Conservation (phyloP, 2,329 filamentous ascomycete genomes). For the Colletotrichum destructivum region DNA sequence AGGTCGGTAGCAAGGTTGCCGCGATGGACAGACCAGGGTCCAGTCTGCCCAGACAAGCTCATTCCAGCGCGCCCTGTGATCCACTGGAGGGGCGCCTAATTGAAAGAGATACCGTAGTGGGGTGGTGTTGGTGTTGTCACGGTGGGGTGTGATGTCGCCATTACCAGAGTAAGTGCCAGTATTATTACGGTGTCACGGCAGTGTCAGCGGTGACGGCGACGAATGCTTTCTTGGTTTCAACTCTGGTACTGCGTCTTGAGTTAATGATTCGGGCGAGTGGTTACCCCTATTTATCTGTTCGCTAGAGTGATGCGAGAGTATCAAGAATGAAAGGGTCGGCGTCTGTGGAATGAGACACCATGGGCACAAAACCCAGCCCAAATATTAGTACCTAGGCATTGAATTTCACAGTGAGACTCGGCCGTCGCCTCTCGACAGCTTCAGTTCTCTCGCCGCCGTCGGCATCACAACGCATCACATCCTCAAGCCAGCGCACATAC, state of each 20-base stretch:
- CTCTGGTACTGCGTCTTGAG: neutral
- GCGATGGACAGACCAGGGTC: constrained; percentile 9
- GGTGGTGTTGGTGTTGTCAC: constrained; percentile 25
- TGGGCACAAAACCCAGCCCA: no score
- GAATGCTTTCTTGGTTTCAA: neutral
- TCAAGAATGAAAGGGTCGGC: neutral
- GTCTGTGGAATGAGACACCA: no score
- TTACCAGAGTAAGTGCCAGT: neutral
- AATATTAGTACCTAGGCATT: neutral
- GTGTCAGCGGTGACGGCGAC: neutral
- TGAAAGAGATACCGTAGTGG: constrained; percentile 10
- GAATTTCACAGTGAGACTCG: neutral
- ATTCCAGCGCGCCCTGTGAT: neutral
- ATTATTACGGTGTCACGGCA: neutral
- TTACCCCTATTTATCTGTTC: neutral
- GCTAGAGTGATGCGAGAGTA: neutral
- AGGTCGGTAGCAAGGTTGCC: constrained; percentile 30
- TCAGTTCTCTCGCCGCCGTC: constrained; percentile 2
- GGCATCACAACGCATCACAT: constrained; percentile 51
- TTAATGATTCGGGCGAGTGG: neutral
- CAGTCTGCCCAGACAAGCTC: constrained; percentile 19
- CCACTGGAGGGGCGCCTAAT: constrained; percentile 11
- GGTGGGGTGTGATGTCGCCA: constrained; percentile 35
- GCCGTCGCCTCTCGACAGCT: neutral
- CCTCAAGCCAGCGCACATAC: constrained; percentile 59